Evolutionary conservation across 345 rosid genomes (phyloP), one percentile per base, ranked within the genome.

Genomic region (Heritiera littoralis): DNA sequence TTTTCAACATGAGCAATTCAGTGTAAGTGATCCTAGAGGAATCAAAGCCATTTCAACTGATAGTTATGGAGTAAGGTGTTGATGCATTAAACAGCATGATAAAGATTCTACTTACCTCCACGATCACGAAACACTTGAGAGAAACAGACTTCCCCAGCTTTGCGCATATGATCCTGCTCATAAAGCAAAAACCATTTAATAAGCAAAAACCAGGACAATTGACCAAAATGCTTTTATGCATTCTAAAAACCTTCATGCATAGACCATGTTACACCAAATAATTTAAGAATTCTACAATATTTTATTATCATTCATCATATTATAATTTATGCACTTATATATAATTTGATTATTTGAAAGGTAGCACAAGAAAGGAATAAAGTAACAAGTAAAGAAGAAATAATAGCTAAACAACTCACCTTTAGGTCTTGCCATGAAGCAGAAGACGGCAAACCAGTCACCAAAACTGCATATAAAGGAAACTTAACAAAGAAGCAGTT

Each of bases 351-450:
- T 68, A 46, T 32, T 35, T 32, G 43, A 35, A 64, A 64, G 45
- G 43, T 12, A 67, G 32, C 72, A 43, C 0, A 4, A 1, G 14
- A 67, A 67, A 67, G 15, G 35, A 20, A 65, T 65, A 7, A 18
- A 17, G 64, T 59, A 23, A 28, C 14, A 9, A 23, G 35, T 28
- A 35, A 32, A 32, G 30, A 35, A 32, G 46, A 35, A 52, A 38
- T 32, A 72, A 18, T 55, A 54, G 32, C 28, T 35, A 52, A 72
- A 13, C 18, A 54, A 55, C 83, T 83, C 68, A 96, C 99, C 94
- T 96, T 96, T n/a, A 94, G 92, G 84, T 96, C 99, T 83, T 96
- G 98, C 99, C 99, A 96, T 38, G 99, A 96, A 66, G 99, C 99
- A 84, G 99, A 94, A 5, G 94, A 83, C 4, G 99, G 99, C 70